These are phyloP conservation scores for Starmerella floricola DNA, from an alignment of 805 yeast genomes.

Conservation along the genomic window DNA sequence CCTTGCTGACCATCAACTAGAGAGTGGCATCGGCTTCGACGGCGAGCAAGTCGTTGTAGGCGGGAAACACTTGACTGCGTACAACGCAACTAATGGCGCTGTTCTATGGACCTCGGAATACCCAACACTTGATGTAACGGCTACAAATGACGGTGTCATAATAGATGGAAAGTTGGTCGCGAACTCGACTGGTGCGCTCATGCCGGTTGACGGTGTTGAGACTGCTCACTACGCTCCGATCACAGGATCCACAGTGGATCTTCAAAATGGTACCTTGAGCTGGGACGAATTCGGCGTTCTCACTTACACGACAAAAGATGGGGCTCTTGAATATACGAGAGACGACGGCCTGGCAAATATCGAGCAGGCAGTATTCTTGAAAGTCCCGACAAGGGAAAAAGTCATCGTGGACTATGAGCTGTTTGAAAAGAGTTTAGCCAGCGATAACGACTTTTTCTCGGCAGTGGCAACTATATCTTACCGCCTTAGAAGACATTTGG, in stretches of 20 bases:
- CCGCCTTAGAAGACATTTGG: slow-evolving; percentile 1
- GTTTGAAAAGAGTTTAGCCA: too few relatives aligned
- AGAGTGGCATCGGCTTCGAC: slow-evolving; percentile 9
- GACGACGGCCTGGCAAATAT: slow-evolving; percentile 26
- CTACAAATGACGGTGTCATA: neutral
- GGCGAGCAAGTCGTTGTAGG: slow-evolving; percentile 9
- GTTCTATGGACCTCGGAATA: slow-evolving; percentile 11
- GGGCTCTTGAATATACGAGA: slow-evolving; percentile 21
- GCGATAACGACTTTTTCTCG: neutral
- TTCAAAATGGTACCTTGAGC: slow-evolving; percentile 5
- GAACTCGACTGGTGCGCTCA: neutral
- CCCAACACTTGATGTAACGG: slow-evolving; percentile 1
- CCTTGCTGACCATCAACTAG: slow-evolving; percentile 7
- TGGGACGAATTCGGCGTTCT: slow-evolving; percentile 14
- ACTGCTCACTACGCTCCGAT: neutral
- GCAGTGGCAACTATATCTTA: neutral
- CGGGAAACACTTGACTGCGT: slow-evolving; percentile 12
- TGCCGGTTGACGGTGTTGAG: neutral
- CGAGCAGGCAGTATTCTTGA: slow-evolving; percentile 22
- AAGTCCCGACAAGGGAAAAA: too few relatives aligned
- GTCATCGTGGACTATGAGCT: slow-evolving; percentile 1
- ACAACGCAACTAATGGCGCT: slow-evolving; percentile 13
- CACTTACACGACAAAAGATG: neutral
- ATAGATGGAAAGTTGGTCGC: neutral
- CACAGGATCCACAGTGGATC: neutral